Base-by-base conservation (phyloP, 306 rosid species). In the Pyrus betulifolia region DNA sequence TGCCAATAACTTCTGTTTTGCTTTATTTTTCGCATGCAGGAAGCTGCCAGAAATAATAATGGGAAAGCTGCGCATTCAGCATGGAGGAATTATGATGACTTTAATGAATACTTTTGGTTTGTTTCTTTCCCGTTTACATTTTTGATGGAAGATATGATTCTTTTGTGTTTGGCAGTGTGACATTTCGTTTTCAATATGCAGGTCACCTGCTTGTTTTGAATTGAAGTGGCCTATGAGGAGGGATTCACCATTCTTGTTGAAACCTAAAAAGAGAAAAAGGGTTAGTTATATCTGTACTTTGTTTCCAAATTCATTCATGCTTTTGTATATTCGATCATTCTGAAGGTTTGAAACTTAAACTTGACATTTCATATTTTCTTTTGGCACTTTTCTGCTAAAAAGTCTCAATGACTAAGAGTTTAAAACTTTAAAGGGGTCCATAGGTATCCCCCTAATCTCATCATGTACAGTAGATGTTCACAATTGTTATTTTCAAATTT, bases 1-100 rank as follows among this genome's bases (percentile, higher is more conserved):
- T 49, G 51, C 67, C 22, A 61, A 28, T 82, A 73, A 25, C 57
- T 78, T 44, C 15, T 71, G 15, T 5, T 6, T 75, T 61, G 19
- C 71, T 64, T 19, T 45, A 15, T 14, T 31, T 51, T 67, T 18
- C 62, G 65, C 58, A 71, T 28, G 75, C 91, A 95, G 98, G 98
- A 95, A 90, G 87, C 96, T 70, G 72, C 0, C 11, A 76, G 65
- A 79, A 92, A 90, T 81, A 88, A 90, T 73, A 87, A 83, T 69
- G 98, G 98, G 81, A 95, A 89, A 84, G 97, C 97, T 49, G 98
- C 97, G 22, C 98, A 95, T 88, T 95, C 98, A 51, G 89, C 89
- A 62, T 95, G 98, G 98, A 83, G 98, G 87, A 95, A 95, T 69
- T 95, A 95, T 81, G 98, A 95, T 28, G 98, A 95, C 83, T 95